Conservation (phyloP, 2,329 filamentous ascomycete genomes). For the Scleromitrula shiraiana region DNA sequence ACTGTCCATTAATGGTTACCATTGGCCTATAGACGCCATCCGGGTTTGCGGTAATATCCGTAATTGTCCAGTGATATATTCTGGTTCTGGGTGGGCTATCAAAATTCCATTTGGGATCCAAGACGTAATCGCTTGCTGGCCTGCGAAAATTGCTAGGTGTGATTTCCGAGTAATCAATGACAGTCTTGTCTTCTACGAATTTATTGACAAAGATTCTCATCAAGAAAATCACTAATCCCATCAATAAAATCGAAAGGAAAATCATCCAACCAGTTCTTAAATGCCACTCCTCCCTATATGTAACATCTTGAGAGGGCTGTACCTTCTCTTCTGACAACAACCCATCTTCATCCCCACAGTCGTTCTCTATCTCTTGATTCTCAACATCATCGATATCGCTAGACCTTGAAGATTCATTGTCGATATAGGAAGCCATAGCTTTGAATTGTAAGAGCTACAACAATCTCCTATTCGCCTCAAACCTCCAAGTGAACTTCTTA, state of each 20-base stretch:
- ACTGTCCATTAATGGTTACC: slow-evolving; percentile 67
- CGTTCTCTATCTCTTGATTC: slow-evolving; percentile 22
- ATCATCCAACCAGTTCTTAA: slow-evolving; percentile 26
- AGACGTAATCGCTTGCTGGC: slow-evolving; percentile 44
- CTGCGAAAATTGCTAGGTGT: slow-evolving; percentile 22
- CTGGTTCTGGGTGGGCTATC: slow-evolving; percentile 41
- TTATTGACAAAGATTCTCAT: slow-evolving; percentile 20
- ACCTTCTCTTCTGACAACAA: slow-evolving; percentile 18
- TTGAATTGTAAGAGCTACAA: neutral
- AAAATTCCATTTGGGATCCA: slow-evolving; percentile 50
- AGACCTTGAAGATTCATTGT: slow-evolving; percentile 10
- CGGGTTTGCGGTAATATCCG: slow-evolving; percentile 50
- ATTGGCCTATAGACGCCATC: slow-evolving; percentile 50
- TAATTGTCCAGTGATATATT: slow-evolving; percentile 53
- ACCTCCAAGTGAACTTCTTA: too few species aligned
- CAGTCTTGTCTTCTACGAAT: slow-evolving; percentile 17
- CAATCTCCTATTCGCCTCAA: neutral
- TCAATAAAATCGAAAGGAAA: slow-evolving; percentile 16
- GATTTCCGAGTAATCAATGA: slow-evolving; percentile 12
- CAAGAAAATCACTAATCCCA: slow-evolving; percentile 15
- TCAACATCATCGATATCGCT: slow-evolving; percentile 22
- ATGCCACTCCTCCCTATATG: slow-evolving; percentile 25
- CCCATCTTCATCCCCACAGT: slow-evolving; percentile 17
- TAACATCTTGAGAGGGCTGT: slow-evolving; percentile 11
- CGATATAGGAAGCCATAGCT: slow-evolving; percentile 16